phyloP scores from a whole-genome alignment of 345 rosid species.

The Syzygium oleosum region DNA sequence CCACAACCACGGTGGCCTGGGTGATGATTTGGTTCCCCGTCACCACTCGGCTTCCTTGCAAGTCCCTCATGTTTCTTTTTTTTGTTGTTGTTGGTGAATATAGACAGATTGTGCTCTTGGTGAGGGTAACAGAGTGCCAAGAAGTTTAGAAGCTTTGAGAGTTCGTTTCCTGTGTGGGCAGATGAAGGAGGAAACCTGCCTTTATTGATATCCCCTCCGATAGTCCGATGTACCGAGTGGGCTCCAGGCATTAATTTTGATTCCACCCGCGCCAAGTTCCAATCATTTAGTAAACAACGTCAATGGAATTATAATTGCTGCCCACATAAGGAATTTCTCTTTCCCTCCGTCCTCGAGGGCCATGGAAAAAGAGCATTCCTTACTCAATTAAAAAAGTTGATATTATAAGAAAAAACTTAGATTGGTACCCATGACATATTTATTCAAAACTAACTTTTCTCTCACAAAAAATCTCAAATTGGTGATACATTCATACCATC shows the following conservation, averaged over 20 bases:
- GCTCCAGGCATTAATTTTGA: background rate
- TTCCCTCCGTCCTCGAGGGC: background rate
- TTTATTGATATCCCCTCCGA: background rate
- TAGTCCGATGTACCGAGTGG: no score
- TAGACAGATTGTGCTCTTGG: no score
- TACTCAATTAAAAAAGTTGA: background rate
- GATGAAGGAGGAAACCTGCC: no score
- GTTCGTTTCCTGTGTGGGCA: no score
- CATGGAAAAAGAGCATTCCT: background rate
- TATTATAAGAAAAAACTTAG: background rate
- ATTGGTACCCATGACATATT: background rate
- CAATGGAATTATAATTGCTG: background rate
- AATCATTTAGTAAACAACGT: background rate
- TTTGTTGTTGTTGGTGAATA: no score
- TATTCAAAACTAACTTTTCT: background rate
- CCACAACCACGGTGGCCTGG: no score
- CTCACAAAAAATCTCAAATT: background rate
- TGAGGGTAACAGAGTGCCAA: no score
- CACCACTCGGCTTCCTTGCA: no score
- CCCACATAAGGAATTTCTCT: background rate
- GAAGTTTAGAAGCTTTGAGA: no score
- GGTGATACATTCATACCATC: background rate
- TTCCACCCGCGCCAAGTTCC: background rate
- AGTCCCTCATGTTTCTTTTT: no score
- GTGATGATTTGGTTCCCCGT: no score